Base-by-base conservation (phyloP, 2,329 filamentous ascomycete species). In the Mycogone perniciosa region DNA sequence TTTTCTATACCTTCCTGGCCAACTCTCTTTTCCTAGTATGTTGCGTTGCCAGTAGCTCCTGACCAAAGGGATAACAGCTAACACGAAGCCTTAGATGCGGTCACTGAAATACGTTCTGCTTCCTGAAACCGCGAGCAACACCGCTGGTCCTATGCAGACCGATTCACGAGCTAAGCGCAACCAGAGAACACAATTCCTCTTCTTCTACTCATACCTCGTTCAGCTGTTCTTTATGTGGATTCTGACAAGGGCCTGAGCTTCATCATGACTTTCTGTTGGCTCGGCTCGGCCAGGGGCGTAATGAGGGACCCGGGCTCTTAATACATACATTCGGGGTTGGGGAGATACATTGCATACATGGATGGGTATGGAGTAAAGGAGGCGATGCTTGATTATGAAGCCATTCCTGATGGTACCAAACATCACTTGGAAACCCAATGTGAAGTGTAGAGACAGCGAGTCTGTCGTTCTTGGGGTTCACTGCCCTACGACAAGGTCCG, bases 161-260 rank as follows among this genome's bases (percentile, higher is more conserved):
- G 87, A 95, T 54, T 89, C 89, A 30, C 82, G 91, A 56, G 85
- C 88, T 37, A 93, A 96, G 72, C 84, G 87, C 64, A 93, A 87
- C 69, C 84, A 89, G 66, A 79, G 91, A 56, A 96, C 90, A 1
- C 89, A 96, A 69, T 96, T 96, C 64, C 76, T 96, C 58, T 95
- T 95, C 69, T 78, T 91, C 59, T 96, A 99, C 71, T 92, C 91
- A 41, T 99, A 97, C 69, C 76, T 95, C 50, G 85, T 97, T 51
- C 93, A 99, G 73, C 80, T 97, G 59, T 74, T 91, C 50, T 95
- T 97, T 69, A 99, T 97, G 91, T 93, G 92, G 85, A 69, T 81
- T 57, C 69, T 83, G 53, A 80, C 73, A 53, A 68, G 73, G 53
- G 68, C 71, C 30, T 79, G 55, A 59, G 20, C 13, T 20, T 26